Conservation (phyloP, 2,329 filamentous ascomycete genomes). For the Aspergillus spinulosporus region DNA sequence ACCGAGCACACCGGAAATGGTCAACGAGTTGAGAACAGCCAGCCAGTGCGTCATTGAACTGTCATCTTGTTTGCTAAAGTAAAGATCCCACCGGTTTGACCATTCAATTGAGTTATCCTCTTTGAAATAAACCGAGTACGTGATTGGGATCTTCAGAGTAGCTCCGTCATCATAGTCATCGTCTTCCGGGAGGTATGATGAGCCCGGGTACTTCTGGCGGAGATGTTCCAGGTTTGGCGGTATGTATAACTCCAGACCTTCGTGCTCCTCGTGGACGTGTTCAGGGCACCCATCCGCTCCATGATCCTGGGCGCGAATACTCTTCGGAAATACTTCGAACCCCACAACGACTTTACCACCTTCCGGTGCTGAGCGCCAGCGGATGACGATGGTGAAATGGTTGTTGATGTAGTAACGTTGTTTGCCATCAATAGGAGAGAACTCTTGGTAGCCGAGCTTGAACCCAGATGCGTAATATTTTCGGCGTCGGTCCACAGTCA, state of each 20-base stretch:
- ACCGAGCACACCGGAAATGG: constrained; percentile 77
- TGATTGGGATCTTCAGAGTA: constrained; percentile 74
- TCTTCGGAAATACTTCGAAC: constrained; percentile 89
- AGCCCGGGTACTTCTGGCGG: constrained; percentile 57
- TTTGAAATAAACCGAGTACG: constrained; percentile 87
- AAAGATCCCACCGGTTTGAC: constrained; percentile 82
- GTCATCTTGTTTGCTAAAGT: constrained; percentile 85
- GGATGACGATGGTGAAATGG: constrained; percentile 81
- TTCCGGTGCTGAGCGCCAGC: constrained; percentile 69
- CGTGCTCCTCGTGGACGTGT: constrained; percentile 62
- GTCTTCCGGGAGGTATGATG: constrained; percentile 60
- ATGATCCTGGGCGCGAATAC: constrained; percentile 65
- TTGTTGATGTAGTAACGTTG: constrained; percentile 78
- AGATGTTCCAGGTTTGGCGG: constrained; percentile 61
- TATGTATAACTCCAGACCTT: constrained; percentile 69
- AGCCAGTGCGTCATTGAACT: constrained; percentile 82
- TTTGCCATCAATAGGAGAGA: constrained; percentile 58
- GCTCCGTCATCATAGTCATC: constrained; percentile 63
- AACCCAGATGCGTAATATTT: constrained; percentile 92
- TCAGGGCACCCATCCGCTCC: constrained; percentile 66
- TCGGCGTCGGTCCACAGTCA: constrained; percentile 77
- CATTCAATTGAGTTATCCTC: constrained; percentile 80
- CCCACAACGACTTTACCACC: constrained; percentile 80
- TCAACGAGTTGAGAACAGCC: constrained; percentile 81
- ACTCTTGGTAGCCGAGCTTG: constrained; percentile 78